Percentiles rank a stretch among this genome's conserved stretches.
Evolutionary conservation across 495 filamentous ascomycete species (phyloP).

Genomic region (Antarctomyces pellizariae): DNA sequence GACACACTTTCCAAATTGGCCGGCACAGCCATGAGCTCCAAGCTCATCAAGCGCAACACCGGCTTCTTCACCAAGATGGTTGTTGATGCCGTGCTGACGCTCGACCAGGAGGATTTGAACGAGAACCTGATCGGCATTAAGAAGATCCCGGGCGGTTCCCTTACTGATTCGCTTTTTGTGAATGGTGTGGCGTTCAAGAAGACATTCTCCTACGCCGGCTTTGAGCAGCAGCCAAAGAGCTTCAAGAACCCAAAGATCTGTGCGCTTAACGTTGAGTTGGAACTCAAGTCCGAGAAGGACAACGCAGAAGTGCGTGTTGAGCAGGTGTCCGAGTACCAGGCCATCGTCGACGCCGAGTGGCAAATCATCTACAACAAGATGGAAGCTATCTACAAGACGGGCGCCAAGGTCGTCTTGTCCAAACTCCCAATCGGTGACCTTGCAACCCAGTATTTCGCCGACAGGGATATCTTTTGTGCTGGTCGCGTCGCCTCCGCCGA

Average conservation of each 20-base stretch:
- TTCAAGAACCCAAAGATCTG: constrained; percentile 88
- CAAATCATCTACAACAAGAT: constrained; percentile 99
- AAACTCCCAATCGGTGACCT: constrained; percentile 96
- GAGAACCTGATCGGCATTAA: constrained; percentile 96
- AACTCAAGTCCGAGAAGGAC: constrained; percentile 96
- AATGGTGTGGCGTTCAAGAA: constrained; percentile 99
- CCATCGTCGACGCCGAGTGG: constrained; percentile 98
- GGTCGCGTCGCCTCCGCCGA: constrained; percentile 83
- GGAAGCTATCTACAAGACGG: constrained; percentile 76
- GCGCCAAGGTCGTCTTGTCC: constrained; percentile 87
- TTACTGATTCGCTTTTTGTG: constrained; percentile 92
- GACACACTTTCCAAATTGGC: constrained; percentile 80
- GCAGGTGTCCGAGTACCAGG: constrained; percentile 97
- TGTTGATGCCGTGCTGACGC: constrained; percentile 86
- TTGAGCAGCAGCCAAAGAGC: constrained; percentile 94
- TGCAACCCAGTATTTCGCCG: constrained; percentile 94
- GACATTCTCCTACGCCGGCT: constrained; percentile 96
- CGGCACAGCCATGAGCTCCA: constrained; percentile 97
- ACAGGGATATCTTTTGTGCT: constrained; percentile 95
- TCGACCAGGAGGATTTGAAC: constrained; percentile 93
- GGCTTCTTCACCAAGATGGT: constrained; percentile 98
- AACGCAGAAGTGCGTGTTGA: constrained; percentile 96
- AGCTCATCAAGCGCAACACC: constrained; percentile 93
- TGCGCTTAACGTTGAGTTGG: constrained; percentile 90
- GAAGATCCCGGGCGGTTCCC: constrained; percentile 87